These are phyloP conservation scores for Phytophthora niederhauseri DNA, from an alignment of 352 stramenopile species.

Conservation along the genomic window DNA sequence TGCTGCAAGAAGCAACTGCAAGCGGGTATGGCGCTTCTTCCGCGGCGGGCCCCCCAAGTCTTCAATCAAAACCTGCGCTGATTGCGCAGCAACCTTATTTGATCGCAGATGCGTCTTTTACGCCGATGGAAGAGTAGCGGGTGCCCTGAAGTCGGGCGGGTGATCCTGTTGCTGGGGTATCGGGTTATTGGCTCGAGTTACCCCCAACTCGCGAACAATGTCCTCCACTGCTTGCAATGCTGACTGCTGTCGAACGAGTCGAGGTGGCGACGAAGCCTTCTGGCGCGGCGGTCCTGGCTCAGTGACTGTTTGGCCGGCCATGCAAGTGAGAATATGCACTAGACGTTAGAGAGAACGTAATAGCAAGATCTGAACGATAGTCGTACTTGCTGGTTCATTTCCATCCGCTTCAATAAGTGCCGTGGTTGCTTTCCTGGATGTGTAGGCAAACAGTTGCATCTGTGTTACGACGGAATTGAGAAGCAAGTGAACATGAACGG, in stretches of 20 bases:
- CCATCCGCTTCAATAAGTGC: conserved; percentile 1
- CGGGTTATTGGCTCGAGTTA: conserved; percentile 18
- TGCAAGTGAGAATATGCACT: neutral
- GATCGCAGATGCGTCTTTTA: conserved; percentile 37
- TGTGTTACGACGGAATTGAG: neutral
- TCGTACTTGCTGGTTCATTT: conserved; percentile 11
- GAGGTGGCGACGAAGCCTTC: conserved; percentile 18
- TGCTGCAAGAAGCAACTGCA: conserved; percentile 48
- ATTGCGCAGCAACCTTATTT: conserved; percentile 31
- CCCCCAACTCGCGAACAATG: conserved; percentile 44
- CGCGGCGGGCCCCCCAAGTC: neutral
- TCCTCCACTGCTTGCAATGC: conserved; percentile 42
- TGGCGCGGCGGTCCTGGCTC: conserved; percentile 7
- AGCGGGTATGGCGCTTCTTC: conserved; percentile 14
- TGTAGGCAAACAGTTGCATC: too few relatives aligned
- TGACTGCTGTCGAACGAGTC: conserved; percentile 21
- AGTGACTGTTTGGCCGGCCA: conserved; percentile 5
- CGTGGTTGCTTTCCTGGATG: conserved; percentile 8
- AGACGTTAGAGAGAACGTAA: conserved; percentile 16
- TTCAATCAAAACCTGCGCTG: conserved; percentile 16
- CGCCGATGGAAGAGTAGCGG: conserved; percentile 52
- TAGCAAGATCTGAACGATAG: conserved; percentile 7
- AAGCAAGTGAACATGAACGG: neutral
- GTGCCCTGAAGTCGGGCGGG: neutral
- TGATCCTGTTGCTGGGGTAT: conserved; percentile 7